phyloP scores from a whole-genome alignment of 2,329 filamentous ascomycete species.

The Aspergillus brunneoviolaceus region DNA sequence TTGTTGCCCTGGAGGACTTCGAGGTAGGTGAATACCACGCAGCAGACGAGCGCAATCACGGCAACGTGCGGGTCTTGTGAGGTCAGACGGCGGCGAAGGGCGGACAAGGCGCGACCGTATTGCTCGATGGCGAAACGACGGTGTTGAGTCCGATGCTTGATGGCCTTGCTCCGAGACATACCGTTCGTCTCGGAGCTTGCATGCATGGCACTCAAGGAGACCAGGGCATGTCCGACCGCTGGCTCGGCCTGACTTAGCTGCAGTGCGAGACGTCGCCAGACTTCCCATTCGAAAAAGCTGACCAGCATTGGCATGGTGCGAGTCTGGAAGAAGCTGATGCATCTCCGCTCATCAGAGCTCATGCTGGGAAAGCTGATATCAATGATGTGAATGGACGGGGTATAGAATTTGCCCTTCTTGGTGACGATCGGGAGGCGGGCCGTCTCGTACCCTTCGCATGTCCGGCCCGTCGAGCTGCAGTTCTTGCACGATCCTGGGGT shows the following conservation, averaged over 20 bases:
- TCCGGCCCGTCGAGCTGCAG: constrained; percentile 37
- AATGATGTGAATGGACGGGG: neutral
- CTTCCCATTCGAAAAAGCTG: constrained; percentile 13
- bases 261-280: constrained; percentile 9
- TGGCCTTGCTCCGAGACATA: neutral
- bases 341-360: constrained; percentile 21
- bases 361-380: neutral
- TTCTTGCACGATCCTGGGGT: constrained; percentile 34
- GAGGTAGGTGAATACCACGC: constrained; percentile 9
- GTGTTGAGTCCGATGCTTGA: neutral
- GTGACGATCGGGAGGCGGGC: constrained; percentile 9
- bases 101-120: neutral
- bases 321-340: constrained; percentile 19
- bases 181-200: neutral
- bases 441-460: constrained; percentile 39
- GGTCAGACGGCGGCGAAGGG: constrained; percentile 1
- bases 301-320: constrained; percentile 17
- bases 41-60: constrained; percentile 10
- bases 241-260: constrained; percentile 7
- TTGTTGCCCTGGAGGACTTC: constrained; percentile 7
- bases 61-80: constrained; percentile 9
- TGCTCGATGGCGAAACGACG: constrained; percentile 13
- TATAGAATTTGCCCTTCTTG: neutral
- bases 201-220: constrained; percentile 10
- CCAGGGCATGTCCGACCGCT: constrained; percentile 10